These are phyloP conservation scores for Lachancea meyersii DNA, from an alignment of 805 yeast species.

Conservation along the genomic window DNA sequence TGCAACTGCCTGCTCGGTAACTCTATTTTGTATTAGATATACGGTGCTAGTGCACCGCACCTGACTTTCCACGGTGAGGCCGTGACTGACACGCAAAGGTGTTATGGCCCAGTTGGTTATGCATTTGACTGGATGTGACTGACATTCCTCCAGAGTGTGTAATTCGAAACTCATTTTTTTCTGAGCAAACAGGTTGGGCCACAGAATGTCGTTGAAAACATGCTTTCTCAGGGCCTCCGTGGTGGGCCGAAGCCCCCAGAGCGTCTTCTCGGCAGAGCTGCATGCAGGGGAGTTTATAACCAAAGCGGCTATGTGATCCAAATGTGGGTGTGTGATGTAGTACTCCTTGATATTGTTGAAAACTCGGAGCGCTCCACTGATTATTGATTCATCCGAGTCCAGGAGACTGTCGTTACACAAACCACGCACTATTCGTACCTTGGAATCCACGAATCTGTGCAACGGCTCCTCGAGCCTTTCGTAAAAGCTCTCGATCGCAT, in stretches of 20 bases:
- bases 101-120: slow-evolving; percentile 27
- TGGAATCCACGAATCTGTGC: slow-evolving; percentile 14
- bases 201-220: slow-evolving; percentile 65
- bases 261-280: slow-evolving; percentile 30
- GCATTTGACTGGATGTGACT: slow-evolving; percentile 12
- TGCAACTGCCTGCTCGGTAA: slow-evolving; percentile 38
- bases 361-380: slow-evolving; percentile 30
- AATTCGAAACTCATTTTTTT: slow-evolving; percentile 23
- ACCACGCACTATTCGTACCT: slow-evolving; percentile 13
- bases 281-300: slow-evolving; percentile 61
- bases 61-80: slow-evolving; percentile 31
- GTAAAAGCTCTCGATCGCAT: slow-evolving; percentile 19
- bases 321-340: slow-evolving; percentile 73
- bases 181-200: slow-evolving; percentile 59
- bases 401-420: slow-evolving; percentile 10
- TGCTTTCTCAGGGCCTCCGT: slow-evolving; percentile 45
- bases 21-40: slow-evolving; percentile 43
- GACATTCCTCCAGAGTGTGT: slow-evolving; percentile 7
- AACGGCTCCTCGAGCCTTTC: slow-evolving; percentile 20
- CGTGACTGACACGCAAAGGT: slow-evolving; percentile 39
- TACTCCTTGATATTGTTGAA: slow-evolving; percentile 38
- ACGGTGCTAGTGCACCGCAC: slow-evolving; percentile 43
- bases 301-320: slow-evolving; percentile 71
- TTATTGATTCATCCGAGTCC: slow-evolving; percentile 21
- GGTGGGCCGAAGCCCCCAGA: slow-evolving; percentile 52